These are phyloP conservation scores for Sarcodon aspratus DNA, from an alignment of 768 basidiomycete species.

Conservation along the genomic window DNA sequence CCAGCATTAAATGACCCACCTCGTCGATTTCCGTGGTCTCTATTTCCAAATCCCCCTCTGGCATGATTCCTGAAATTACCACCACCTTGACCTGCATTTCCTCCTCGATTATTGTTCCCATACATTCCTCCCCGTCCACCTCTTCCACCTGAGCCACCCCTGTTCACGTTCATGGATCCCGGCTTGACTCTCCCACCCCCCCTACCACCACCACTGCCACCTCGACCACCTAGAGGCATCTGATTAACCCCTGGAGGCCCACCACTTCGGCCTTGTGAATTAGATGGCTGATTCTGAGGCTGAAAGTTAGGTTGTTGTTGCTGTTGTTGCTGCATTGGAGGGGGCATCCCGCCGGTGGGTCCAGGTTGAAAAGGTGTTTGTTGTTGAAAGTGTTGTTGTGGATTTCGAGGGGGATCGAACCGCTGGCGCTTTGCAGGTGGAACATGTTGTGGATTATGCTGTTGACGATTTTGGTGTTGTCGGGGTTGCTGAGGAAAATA, in stretches of 20 bases:
- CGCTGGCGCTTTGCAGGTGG: conserved; percentile 88
- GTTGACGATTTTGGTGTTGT: conserved; percentile 22
- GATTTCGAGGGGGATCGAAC: conserved; percentile 42
- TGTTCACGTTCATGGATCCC: conserved; percentile 7
- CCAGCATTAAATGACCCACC: conserved; percentile 52
- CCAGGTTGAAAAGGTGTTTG: conserved; percentile 53
- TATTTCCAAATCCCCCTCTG: conserved; percentile 54
- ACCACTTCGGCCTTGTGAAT: conserved; percentile 24
- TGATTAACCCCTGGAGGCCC: conserved; percentile 28
- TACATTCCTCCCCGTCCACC: conserved; percentile 25
- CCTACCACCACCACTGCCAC: conserved; percentile 30
- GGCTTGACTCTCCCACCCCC: conserved; percentile 28
- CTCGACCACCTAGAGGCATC: conserved; percentile 27
- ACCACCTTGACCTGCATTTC: conserved; percentile 33
- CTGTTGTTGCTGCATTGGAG: conserved; percentile 29
- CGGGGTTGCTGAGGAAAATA: conserved; percentile 23
- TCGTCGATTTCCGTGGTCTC: conserved; percentile 56
- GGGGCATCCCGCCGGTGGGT: conserved; percentile 48
- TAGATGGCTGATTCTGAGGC: not conserved
- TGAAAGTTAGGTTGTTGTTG: conserved; percentile 2
- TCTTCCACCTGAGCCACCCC: conserved; percentile 30
- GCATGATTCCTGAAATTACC: conserved; percentile 44
- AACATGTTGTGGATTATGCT: conserved; percentile 50
- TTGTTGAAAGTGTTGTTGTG: conserved; percentile 44
- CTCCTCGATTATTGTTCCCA: conserved; percentile 22